Percentiles rank a stretch among this genome's conserved stretches.
phyloP scores from a whole-genome alignment of 176 grass and related monocot genomes.

The Carex scoparia region DNA sequence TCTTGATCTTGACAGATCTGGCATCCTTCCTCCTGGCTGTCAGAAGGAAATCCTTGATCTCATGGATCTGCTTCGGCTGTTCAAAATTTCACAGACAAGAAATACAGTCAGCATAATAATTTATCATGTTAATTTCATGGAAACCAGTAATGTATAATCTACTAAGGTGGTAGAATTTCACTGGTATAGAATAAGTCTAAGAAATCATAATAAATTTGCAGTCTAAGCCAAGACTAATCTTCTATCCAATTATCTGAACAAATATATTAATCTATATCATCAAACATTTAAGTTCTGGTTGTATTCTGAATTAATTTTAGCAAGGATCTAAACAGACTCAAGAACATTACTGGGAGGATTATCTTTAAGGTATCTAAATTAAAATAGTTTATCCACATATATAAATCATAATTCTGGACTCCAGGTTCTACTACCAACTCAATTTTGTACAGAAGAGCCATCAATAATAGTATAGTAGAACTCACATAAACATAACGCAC shows the following conservation, averaged over 20 bases:
- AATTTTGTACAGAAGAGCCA: not conserved
- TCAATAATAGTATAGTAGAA: not conserved
- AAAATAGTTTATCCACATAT: not conserved
- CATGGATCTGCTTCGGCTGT: slow-evolving; percentile 79
- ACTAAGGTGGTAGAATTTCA: not conserved
- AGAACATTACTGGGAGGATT: not conserved
- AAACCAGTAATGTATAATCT: not conserved
- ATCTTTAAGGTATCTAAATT: not conserved
- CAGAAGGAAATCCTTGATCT: slow-evolving; percentile 87
- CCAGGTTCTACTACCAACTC: not conserved
- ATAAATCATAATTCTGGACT: not conserved
- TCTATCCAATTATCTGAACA: not conserved
- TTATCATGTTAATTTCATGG: not conserved
- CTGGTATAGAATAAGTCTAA: not conserved
- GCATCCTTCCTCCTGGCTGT: slow-evolving; percentile 74
- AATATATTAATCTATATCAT: not conserved
- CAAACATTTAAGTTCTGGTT: not conserved
- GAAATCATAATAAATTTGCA: not conserved
- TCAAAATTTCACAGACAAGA: not conserved
- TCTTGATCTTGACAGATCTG: slow-evolving; percentile 70
- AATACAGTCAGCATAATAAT: not conserved
- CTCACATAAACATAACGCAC: not conserved
- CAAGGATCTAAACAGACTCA: not conserved
- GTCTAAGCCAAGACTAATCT: not conserved
- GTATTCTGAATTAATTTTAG: not conserved